phyloP scores from a whole-genome alignment of 306 rosid genomes.

The Malus domestica region DNA sequence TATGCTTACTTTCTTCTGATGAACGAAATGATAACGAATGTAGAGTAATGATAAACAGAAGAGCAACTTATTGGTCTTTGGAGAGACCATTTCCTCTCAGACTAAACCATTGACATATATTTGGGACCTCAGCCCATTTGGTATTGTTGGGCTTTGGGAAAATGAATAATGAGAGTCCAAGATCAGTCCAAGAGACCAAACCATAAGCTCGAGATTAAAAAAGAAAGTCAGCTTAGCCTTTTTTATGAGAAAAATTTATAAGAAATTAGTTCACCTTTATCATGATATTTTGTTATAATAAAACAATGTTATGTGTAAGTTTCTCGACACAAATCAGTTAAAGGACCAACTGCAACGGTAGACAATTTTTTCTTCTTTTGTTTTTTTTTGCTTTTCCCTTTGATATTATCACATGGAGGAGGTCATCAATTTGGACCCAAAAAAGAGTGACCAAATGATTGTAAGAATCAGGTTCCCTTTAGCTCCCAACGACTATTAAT shows the following conservation, averaged over 20 bases:
- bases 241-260: rapidly evolving
- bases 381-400: not conserved
- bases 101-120: not conserved
- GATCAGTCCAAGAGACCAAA: not conserved
- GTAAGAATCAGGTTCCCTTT: conserved; percentile 26
- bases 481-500: conserved; percentile 8
- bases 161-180: not conserved
- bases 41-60: not conserved
- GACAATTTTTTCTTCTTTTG: not conserved
- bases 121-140: not conserved
- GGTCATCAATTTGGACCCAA: not conserved
- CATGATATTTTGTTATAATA: too few species aligned
- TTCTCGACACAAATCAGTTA: not conserved
- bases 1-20: not conserved
- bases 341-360: not conserved
- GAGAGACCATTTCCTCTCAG: not conserved
- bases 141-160: not conserved
- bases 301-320: too few species aligned
- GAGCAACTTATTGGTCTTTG: not conserved
- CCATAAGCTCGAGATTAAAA: too few species aligned
- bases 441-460: conserved; percentile 14
- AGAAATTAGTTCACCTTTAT: rapidly evolving
- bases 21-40: not conserved
- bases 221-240: too few species aligned
- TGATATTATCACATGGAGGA: conserved; percentile 13